Base-by-base conservation (phyloP, 2,329 filamentous ascomycete genomes). In the Berkeleyomyces basicola region DNA sequence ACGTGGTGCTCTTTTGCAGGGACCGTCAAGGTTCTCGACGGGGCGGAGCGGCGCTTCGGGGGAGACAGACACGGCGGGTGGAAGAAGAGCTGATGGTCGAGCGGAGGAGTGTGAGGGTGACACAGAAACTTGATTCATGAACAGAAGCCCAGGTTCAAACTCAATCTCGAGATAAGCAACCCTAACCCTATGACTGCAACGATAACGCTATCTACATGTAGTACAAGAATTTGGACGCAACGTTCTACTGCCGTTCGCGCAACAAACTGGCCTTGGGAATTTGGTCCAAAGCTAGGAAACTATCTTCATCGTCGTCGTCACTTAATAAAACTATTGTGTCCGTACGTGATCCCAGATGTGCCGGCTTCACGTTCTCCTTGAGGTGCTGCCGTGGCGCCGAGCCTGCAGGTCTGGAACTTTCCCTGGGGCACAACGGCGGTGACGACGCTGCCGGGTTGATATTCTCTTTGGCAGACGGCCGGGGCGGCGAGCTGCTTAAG, bases 401-500 rank as follows among this genome's bases (percentile, higher is more conserved):
- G 49, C 31, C 33, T 53, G 49, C 11, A 31, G 23, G 23, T 23
- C 23, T 23, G 23, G 23, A 23, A 23, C 23, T 23, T 23, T 23
- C 23, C 23, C 23, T 23, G 23, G 23, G 23, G 23, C 23, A 23
- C 23, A 23, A 23, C 23, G 23, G 23, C 23, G 23, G 23, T 23
- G 23, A 23, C 23, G 23, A 23, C 23, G 23, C 1, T 23, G 2
- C 23, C 23, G 23, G 23, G 23, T 23, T 23, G 23, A 23, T 23
- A 23, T 23, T 23, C 23, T 10, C 49, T 31, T 23, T 11, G 40
- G 44, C 39, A 7, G 51, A 7, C 31, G 49, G 9, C 51, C 7
- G 43, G 4, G 51, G 40, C 16, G 63, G 63, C 23, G 63, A 61
- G 36, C 63, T 64, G 46, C 63, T 64, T 1, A 58, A 31, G 44